Evolutionary conservation across 108 stramenopile species (phyloP).

Genomic region (Discostella pseudostelligera): DNA sequence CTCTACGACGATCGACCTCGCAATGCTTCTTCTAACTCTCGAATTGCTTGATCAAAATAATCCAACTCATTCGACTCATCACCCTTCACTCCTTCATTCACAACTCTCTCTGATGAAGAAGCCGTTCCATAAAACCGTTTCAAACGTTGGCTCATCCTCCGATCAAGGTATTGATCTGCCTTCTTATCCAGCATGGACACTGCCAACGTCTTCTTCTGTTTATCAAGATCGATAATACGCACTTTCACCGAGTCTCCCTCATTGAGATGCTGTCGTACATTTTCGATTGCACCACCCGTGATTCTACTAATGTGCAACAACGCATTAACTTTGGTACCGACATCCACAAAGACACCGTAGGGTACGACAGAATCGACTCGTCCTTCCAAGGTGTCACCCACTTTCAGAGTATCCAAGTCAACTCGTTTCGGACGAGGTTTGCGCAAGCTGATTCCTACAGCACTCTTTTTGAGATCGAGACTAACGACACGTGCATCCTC

Average conservation of each 20-base stretch:
- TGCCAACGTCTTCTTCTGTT: slow-evolving; percentile 38
- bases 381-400: slow-evolving; percentile 37
- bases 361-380: slow-evolving; percentile 28
- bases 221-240: slow-evolving; percentile 41
- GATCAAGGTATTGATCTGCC: slow-evolving; percentile 41
- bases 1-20: slow-evolving; percentile 17
- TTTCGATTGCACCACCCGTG: slow-evolving; percentile 37
- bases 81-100: slow-evolving; percentile 15
- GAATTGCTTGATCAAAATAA: slow-evolving; percentile 43
- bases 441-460: slow-evolving; percentile 36
- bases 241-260: slow-evolving; percentile 46
- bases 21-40: slow-evolving; percentile 39
- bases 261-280: slow-evolving; percentile 46
- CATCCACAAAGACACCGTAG: slow-evolving; percentile 48
- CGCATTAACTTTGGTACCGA: slow-evolving; percentile 34
- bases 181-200: slow-evolving; percentile 46
- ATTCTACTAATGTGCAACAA: slow-evolving; percentile 47
- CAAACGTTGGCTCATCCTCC: slow-evolving; percentile 35
- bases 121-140: slow-evolving; percentile 33
- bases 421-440: slow-evolving; percentile 30
- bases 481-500: slow-evolving; percentile 35
- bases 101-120: not conserved
- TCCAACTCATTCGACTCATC: slow-evolving; percentile 36
- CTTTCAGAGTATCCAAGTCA: slow-evolving; percentile 17
- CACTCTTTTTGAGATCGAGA: slow-evolving; percentile 32